phyloP scores from a whole-genome alignment of 73 alveolate species.

The Symbiodinium natans region DNA sequence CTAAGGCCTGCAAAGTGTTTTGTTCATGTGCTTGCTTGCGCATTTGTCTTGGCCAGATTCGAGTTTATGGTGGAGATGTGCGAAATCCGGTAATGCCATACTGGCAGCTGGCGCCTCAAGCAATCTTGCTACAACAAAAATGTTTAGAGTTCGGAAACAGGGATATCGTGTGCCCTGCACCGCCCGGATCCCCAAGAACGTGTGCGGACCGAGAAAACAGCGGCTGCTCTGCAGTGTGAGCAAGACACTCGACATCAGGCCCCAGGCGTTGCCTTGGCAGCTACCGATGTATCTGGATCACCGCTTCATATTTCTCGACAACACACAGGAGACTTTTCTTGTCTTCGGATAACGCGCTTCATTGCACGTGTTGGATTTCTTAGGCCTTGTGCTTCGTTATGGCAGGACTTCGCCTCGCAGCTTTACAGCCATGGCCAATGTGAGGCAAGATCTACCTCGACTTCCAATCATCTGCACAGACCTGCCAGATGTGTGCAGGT shows the following conservation, averaged over 20 bases:
- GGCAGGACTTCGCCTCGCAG: conserved; percentile 77
- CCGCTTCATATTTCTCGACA: conserved; percentile 86
- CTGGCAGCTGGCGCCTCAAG: conserved; percentile 70
- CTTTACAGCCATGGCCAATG: conserved; percentile 81
- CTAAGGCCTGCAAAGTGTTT: conserved; percentile 6
- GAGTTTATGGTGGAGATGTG: conserved; percentile 90
- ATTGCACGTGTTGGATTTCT: no score
- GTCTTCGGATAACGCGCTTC: not conserved
- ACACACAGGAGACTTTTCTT: conserved; percentile 20
- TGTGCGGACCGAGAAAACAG: no score
- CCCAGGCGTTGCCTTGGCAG: conserved; percentile 85
- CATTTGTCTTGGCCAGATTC: conserved; percentile 27
- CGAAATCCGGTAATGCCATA: conserved; percentile 73
- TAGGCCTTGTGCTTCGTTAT: no score
- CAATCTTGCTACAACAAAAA: not conserved
- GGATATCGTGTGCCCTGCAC: no score
- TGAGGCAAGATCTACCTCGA: not conserved
- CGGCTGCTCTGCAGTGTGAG: no score
- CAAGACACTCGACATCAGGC: no score
- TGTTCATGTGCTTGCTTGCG: not conserved
- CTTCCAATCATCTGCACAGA: not conserved
- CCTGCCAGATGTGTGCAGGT: not conserved
- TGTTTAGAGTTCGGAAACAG: no score
- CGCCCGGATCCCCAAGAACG: no score
- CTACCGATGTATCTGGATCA: conserved; percentile 61